These are phyloP conservation scores for Aspergillus nanangensis DNA, from an alignment of 495 filamentous ascomycete species.

Conservation along the genomic window DNA sequence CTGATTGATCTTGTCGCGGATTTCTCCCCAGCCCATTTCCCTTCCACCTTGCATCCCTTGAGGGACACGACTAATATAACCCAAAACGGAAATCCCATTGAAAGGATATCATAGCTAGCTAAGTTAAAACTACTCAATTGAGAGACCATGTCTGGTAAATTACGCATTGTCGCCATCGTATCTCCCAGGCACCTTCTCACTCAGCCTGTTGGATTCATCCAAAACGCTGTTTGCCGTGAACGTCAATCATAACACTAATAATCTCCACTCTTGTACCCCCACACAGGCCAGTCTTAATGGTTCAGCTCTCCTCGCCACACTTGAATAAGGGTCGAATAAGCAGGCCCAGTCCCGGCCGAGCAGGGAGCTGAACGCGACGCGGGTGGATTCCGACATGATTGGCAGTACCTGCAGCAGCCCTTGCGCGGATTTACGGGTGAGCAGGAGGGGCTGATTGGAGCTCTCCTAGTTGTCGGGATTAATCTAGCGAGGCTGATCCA, in stretches of 20 bases:
- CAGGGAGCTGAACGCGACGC: background rate
- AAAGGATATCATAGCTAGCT: too few relatives aligned
- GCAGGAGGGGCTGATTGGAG: background rate
- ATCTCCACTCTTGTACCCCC: background rate
- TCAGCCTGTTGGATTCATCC: too few relatives aligned
- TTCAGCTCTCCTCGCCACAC: background rate
- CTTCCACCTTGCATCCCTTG: too few relatives aligned
- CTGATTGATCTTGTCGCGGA: slow-evolving; percentile 10
- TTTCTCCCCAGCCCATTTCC: too few relatives aligned
- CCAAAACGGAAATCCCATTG: too few relatives aligned
- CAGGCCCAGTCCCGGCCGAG: background rate
- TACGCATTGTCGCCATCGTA: too few relatives aligned
- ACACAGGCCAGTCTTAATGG: background rate
- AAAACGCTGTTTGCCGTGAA: too few relatives aligned
- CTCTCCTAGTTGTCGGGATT: background rate
- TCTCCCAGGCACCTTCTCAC: too few relatives aligned
- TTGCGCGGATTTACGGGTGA: slow-evolving; percentile 3
- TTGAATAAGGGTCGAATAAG: slow-evolving; percentile 5
- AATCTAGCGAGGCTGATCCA: background rate
- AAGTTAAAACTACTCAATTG: too few relatives aligned
- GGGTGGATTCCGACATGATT: background rate
- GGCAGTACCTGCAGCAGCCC: background rate
- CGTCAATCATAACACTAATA: background rate
- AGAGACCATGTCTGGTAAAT: too few relatives aligned
- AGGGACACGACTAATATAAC: too few relatives aligned